Conservation (phyloP, 306 rosid species). For the Cicer arietinum region DNA sequence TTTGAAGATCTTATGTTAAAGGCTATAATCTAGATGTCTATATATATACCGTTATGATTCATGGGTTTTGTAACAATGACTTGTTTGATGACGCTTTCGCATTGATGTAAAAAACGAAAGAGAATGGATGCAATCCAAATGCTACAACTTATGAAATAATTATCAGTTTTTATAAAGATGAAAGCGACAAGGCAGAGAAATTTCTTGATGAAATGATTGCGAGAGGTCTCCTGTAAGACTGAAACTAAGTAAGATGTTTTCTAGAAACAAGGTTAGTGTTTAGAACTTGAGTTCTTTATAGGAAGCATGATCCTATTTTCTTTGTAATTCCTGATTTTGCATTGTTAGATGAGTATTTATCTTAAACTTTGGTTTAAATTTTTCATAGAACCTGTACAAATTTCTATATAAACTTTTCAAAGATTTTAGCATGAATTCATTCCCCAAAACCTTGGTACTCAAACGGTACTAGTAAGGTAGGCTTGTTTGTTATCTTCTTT, state of each 20-base stretch:
- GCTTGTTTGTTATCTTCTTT: not conserved
- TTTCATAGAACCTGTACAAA: not conserved
- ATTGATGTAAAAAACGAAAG: not conserved
- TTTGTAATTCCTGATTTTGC: not conserved
- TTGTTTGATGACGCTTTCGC: not conserved
- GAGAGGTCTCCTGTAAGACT: not conserved
- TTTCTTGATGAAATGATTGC: slow-evolving; percentile 6
- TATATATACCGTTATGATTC: not conserved
- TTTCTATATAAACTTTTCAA: not conserved
- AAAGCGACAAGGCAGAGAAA: not conserved
- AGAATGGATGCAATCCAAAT: not conserved
- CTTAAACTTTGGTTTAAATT: not conserved
- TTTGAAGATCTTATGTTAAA: not conserved
- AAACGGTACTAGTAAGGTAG: not conserved
- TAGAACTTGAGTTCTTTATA: not conserved
- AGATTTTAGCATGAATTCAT: not conserved
- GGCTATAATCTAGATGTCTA: not conserved
- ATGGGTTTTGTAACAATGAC: not conserved
- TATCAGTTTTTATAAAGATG: not conserved
- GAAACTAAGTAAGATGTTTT: not conserved
- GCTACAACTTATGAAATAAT: not conserved
- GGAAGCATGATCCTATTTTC: slow-evolving; percentile 7
- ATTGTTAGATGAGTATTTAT: not conserved
- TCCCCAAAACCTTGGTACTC: not conserved
- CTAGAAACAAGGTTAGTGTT: not conserved